Conservation (phyloP, 1,139 yeast genomes). For the Geotrichum candidum region DNA sequence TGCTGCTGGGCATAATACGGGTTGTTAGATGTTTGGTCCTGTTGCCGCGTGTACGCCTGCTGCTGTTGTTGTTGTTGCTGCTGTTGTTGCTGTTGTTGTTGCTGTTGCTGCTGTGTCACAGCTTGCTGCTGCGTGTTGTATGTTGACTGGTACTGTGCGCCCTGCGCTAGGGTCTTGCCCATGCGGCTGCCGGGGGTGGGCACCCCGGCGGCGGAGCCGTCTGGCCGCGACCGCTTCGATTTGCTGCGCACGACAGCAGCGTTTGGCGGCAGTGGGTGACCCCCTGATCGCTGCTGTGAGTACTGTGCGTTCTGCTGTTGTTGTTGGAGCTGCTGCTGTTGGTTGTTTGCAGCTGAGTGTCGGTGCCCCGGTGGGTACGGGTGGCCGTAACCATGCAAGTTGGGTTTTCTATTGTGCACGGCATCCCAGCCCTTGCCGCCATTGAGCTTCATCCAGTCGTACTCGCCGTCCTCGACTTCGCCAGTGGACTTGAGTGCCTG, state of each 20-base stretch:
- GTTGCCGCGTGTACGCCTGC: slow-evolving; percentile 4
- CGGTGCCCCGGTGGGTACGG: slow-evolving; percentile 46
- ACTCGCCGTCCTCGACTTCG: slow-evolving; percentile 74
- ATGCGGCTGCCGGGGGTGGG: too few relatives aligned
- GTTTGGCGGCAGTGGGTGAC: not conserved
- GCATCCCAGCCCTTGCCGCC: slow-evolving; percentile 93
- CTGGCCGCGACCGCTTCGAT: not conserved
- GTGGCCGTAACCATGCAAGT: slow-evolving; percentile 85
- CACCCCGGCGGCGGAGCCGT: too few relatives aligned
- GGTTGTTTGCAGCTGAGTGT: slow-evolving; percentile 4
- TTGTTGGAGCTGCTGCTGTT: slow-evolving; percentile 1
- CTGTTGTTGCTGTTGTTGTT: slow-evolving; percentile 5
- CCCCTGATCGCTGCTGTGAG: too few relatives aligned
- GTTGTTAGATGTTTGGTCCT: too few relatives aligned
- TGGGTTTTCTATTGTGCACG: slow-evolving; percentile 74
- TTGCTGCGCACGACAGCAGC: slow-evolving; percentile 1
- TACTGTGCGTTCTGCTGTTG: not conserved
- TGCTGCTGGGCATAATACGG: too few relatives aligned
- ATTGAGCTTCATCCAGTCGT: slow-evolving; percentile 92
- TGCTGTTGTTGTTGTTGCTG: slow-evolving; percentile 20
- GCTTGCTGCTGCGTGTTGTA: not conserved
- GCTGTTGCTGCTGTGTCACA: slow-evolving; percentile 2
- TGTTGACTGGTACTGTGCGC: too few relatives aligned
- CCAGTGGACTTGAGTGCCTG: slow-evolving; percentile 67
- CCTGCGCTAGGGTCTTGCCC: too few relatives aligned